These are phyloP conservation scores for Davidsoniella eucalypti DNA, from an alignment of 2,329 filamentous ascomycete genomes.

Conservation along the genomic window DNA sequence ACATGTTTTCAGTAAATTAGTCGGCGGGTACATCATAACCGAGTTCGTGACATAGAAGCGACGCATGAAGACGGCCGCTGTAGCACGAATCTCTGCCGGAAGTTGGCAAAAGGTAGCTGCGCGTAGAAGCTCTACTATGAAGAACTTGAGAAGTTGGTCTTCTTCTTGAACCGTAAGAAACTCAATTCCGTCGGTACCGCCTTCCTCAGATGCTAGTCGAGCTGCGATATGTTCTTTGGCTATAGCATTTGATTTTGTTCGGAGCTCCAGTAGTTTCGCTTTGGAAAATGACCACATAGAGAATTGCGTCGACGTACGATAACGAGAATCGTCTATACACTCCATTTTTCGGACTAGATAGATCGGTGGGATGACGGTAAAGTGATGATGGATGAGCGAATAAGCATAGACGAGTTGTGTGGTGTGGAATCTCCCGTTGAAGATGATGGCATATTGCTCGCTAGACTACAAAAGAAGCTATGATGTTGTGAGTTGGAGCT, in stretches of 20 bases:
- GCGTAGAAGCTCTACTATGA: constrained; percentile 42
- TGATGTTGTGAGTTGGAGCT: too few species aligned
- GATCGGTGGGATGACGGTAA: background rate
- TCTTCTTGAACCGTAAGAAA: constrained; percentile 77
- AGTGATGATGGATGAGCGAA: background rate
- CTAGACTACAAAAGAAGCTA: too few species aligned
- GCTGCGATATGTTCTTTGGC: constrained; percentile 46
- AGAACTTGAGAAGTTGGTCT: constrained; percentile 63
- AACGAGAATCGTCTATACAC: constrained; percentile 62
- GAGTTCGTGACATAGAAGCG: constrained; percentile 95
- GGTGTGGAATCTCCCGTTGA: background rate
- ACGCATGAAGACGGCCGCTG: constrained; percentile 75
- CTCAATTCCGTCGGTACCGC: constrained; percentile 32
- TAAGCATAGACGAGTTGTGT: background rate
- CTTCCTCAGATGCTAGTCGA: constrained; percentile 22
- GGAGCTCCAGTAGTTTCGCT: constrained; percentile 51
- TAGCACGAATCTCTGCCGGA: constrained; percentile 30
- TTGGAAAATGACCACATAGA: constrained; percentile 84
- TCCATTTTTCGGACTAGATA: background rate
- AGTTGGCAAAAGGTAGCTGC: constrained; percentile 33
- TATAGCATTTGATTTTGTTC: constrained; percentile 61
- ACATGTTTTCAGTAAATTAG: constrained; percentile 73
- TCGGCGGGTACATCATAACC: constrained; percentile 88
- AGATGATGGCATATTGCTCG: too few species aligned
- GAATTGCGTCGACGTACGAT: constrained; percentile 79